Evolutionary conservation across 1,284 basidiomycete genomes (phyloP).

Genomic region (Puccinia triticina): DNA sequence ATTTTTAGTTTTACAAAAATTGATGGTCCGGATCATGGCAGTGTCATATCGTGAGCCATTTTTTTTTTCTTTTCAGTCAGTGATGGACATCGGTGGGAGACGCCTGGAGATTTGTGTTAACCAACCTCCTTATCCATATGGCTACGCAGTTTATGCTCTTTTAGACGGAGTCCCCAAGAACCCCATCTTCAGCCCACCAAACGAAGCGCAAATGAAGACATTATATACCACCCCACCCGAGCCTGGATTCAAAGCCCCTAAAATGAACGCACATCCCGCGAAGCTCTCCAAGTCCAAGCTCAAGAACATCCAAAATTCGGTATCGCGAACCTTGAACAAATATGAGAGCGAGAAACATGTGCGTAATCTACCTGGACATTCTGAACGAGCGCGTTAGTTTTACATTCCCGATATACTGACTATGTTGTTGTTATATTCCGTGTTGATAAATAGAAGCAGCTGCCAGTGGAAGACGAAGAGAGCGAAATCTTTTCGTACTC

Average conservation of each 20-base stretch:
- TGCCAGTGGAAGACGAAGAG: background rate
- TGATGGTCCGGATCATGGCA: conserved; percentile 48
- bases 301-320: conserved; percentile 2
- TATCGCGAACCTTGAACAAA: conserved; percentile 13
- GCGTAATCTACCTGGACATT: background rate
- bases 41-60: conserved; percentile 43
- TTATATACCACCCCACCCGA: background rate
- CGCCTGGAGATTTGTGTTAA: background rate
- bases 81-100: background rate
- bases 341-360: conserved; percentile 36
- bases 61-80: background rate
- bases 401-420: background rate
- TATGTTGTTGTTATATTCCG: background rate
- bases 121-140: too few relatives aligned
- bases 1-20: conserved; percentile 39
- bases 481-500: conserved; percentile 47
- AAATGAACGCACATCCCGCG: background rate
- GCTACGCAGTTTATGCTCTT: conserved; percentile 33
- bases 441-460: conserved; percentile 1
- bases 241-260: background rate
- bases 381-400: background rate
- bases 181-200: conserved; percentile 26
- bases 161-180: conserved; percentile 44
- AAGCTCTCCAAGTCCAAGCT: conserved; percentile 16
- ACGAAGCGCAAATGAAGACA: background rate